phyloP scores from a whole-genome alignment of 371 early-diverging fungal genomes.

The Syncephalis plumigaleata region DNA sequence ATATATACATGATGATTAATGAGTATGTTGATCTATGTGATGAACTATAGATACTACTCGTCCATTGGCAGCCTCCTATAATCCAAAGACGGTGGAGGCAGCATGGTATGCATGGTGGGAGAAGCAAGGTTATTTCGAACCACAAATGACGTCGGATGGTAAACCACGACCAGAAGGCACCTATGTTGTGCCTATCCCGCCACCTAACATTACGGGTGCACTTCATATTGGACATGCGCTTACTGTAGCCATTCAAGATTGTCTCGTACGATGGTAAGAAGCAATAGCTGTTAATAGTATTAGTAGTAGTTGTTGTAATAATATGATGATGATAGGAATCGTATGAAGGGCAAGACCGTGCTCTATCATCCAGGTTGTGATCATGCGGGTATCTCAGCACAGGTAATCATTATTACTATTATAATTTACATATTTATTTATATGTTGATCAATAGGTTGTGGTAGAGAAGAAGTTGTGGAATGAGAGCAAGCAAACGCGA shows the following conservation, averaged over 20 bases:
- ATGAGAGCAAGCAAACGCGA: constrained; percentile 61
- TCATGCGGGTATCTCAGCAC: constrained; percentile 99
- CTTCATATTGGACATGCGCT: constrained; percentile 98
- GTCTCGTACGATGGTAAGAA: constrained; percentile 78
- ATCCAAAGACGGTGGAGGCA: constrained; percentile 86
- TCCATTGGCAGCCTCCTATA: constrained; percentile 71
- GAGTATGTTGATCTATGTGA: not conserved
- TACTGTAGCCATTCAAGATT: constrained; percentile 94
- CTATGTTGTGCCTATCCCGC: constrained; percentile 93
- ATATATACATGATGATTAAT: constrained; percentile 7
- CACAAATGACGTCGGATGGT: constrained; percentile 57
- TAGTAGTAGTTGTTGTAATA: not conserved
- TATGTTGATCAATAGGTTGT: constrained; percentile 42
- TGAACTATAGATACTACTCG: constrained; percentile 47
- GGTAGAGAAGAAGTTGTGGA: constrained; percentile 91
- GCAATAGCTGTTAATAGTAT: not conserved
- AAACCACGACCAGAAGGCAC: constrained; percentile 57
- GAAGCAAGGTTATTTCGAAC: constrained; percentile 81
- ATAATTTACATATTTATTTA: too few relatives aligned
- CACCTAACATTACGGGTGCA: constrained; percentile 99
- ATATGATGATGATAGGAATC: constrained; percentile 24
- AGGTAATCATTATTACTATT: constrained; percentile 14
- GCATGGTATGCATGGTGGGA: constrained; percentile 96
- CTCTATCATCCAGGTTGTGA: constrained; percentile 98
- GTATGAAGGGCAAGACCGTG: constrained; percentile 93